Evolutionary conservation across 176 grass and related monocot genomes (phyloP).

Genomic region (Musa beccarii): DNA sequence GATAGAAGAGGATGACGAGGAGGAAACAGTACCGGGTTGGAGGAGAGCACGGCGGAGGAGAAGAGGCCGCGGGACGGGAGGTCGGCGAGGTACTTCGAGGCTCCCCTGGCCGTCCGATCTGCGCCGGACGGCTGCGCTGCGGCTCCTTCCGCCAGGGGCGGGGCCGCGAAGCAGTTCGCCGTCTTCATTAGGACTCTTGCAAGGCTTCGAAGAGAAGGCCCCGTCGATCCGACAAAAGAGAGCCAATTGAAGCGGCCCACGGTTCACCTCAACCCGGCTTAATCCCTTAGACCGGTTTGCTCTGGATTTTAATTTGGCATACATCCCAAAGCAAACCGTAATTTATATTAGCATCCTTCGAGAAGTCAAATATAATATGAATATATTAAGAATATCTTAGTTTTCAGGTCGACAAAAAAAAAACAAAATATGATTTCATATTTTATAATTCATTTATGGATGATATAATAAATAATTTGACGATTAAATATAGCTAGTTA

Average conservation of each 20-base stretch:
- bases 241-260: background rate
- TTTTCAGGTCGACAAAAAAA: too few species aligned
- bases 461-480: too few species aligned
- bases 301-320: too few species aligned
- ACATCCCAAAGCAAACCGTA: too few species aligned
- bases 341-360: too few species aligned
- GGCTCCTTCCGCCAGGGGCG: background rate
- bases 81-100: conserved; percentile 17
- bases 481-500: too few species aligned
- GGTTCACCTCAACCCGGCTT: background rate
- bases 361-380: too few species aligned
- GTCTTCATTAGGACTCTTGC: background rate
- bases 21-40: conserved; percentile 22
- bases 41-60: conserved; percentile 11
- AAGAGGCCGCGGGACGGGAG: conserved; percentile 31
- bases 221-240: background rate
- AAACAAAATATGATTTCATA: too few species aligned
- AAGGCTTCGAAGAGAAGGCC: too few species aligned
- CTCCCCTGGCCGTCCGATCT: background rate
- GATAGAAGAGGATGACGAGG: background rate
- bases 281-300: background rate
- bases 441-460: too few species aligned
- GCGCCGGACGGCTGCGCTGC: background rate
- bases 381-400: too few species aligned
- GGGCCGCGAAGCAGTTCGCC: background rate